phyloP scores from a whole-genome alignment of 345 rosid genomes.

The Kandelia obovata region DNA sequence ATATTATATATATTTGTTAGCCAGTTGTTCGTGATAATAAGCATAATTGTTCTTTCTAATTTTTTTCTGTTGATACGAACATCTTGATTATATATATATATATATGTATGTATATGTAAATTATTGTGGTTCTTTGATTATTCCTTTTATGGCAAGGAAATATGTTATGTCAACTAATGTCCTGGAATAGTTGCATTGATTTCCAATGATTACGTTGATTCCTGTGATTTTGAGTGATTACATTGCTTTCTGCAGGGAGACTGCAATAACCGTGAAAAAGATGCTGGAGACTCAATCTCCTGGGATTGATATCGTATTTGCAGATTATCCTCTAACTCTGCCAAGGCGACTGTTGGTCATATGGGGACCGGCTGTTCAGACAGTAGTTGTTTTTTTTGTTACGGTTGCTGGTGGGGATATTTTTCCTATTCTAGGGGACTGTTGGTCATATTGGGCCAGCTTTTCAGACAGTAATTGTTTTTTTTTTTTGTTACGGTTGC shows the following conservation, averaged over 20 bases:
- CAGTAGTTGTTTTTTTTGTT: constrained; percentile 58
- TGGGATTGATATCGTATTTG: constrained; percentile 70
- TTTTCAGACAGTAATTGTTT: constrained; percentile 68
- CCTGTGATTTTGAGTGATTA: too few relatives aligned
- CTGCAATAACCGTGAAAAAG: constrained; percentile 70
- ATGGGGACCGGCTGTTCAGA: constrained; percentile 60
- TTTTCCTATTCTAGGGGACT: constrained; percentile 56
- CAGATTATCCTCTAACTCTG: constrained; percentile 63
- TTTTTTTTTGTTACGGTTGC: constrained; percentile 59
- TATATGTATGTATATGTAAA: too few relatives aligned
- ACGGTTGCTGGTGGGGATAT: constrained; percentile 76
- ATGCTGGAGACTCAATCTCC: constrained; percentile 76
- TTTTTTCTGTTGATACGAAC: too few relatives aligned
- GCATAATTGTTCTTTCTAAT: too few relatives aligned
- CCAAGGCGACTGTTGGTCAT: constrained; percentile 55
- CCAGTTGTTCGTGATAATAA: too few relatives aligned
- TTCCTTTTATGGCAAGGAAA: too few relatives aligned
- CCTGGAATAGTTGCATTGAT: too few relatives aligned
- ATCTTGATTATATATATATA: too few relatives aligned
- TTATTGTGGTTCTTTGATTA: too few relatives aligned
- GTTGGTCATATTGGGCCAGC: constrained; percentile 56
- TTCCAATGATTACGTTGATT: too few relatives aligned
- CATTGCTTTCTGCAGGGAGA: constrained; percentile 47
- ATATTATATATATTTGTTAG: too few relatives aligned
- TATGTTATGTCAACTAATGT: too few relatives aligned